Conservation (phyloP, 805 yeast genomes). For the Zygotorulaspora chibaensis region DNA sequence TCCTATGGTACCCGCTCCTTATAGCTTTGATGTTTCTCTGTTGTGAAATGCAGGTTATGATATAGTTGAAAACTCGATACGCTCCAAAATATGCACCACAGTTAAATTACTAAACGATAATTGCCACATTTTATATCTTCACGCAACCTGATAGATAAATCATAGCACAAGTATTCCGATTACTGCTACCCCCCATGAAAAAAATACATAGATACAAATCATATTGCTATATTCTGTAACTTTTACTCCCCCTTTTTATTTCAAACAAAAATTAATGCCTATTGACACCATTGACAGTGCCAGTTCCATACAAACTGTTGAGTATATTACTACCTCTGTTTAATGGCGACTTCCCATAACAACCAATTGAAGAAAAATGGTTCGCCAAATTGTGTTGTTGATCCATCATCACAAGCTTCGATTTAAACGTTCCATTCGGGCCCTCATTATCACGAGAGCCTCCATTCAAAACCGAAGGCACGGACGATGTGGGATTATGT, state of each 20-base stretch:
- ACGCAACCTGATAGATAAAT: too few species aligned
- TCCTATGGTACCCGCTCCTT: too few species aligned
- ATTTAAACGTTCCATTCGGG: slow-evolving; percentile 1
- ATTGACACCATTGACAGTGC: neutral
- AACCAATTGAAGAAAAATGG: slow-evolving; percentile 4
- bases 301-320: slow-evolving; percentile 17
- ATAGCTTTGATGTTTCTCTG: too few species aligned
- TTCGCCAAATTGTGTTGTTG: slow-evolving; percentile 7
- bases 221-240: neutral
- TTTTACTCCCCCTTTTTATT: neutral
- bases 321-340: slow-evolving; percentile 16
- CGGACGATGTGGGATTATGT: neutral
- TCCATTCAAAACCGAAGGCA: neutral
- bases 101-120: too few species aligned
- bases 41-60: too few species aligned
- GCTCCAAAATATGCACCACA: too few species aligned
- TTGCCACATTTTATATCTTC: too few species aligned
- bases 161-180: too few species aligned
- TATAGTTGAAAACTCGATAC: too few species aligned
- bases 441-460: neutral
- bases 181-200: too few species aligned
- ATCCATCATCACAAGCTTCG: slow-evolving; percentile 12
- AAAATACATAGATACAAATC: too few species aligned
- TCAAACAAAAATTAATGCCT: neutral
- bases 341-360: neutral